Base-by-base conservation (phyloP, 192 early-diverging fungal species). In the Umbelopsis vinacea region DNA sequence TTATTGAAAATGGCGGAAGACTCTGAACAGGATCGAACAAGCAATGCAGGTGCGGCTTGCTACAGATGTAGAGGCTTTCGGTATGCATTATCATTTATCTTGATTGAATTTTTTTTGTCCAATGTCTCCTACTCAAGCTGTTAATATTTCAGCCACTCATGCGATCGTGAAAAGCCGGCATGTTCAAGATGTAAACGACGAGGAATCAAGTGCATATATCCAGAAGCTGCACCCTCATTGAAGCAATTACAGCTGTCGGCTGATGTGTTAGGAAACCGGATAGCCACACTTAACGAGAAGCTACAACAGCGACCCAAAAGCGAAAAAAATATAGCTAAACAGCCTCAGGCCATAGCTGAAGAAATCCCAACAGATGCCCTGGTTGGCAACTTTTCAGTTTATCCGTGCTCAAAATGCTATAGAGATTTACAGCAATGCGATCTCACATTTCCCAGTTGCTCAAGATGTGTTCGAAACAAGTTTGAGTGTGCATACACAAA, bases 381-480 rank as follows among this genome's bases (percentile, higher is more conserved):
- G 15, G 57, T 63, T 29, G 43, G 50, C 22, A 54, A 53, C 17
- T 70, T 70, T 19, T 70, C 69, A 17, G 53, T 70, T 52, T 70
- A 70, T 33, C 69, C 69, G 14, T 70, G 69, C 2, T 70, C 69
- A 7, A 70, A 70, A 70, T 70, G 69, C 38, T 70, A 54, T 29
- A 70, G 53, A n/a, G 69, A 70, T 22, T 33, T 70, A 29, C 69
- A 70, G 47, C 50, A 52, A 35, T 70, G 69, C 26, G 69, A 70
- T 21, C 53, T 70, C 26, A 54, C 69, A 35, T 54, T 70, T 52
- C 69, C 69, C 17, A 70, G 53, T 26, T 70, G 69, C 33, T 52
- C 46, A 23, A 19, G 69, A 14, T 70, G 69, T n/a, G 69, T 19
- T 46, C 38, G 53, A 26, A 70, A 70, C 26, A 54, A 54, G n/a